Percentiles rank a stretch among this genome's conserved stretches.
phyloP scores from a whole-genome alignment of 2,329 filamentous ascomycete genomes.

The Gremmenia infestans region DNA sequence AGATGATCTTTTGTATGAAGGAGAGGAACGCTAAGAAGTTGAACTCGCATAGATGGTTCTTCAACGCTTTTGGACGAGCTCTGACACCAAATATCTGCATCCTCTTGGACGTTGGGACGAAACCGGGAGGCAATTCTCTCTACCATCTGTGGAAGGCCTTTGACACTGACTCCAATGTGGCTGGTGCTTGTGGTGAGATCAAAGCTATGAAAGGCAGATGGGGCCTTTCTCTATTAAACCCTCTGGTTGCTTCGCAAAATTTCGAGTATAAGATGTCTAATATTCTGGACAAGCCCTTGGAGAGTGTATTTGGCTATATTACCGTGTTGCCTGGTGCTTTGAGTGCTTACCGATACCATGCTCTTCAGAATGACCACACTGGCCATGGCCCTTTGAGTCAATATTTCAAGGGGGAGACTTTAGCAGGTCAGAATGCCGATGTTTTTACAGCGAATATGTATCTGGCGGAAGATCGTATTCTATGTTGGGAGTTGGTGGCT shows the following conservation, averaged over 20 bases:
- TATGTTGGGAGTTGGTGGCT: slow-evolving; percentile 93
- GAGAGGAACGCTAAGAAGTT: slow-evolving; percentile 97
- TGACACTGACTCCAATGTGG: slow-evolving; percentile 94
- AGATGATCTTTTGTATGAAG: slow-evolving; percentile 98
- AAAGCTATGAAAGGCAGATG: slow-evolving; percentile 91
- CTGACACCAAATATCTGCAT: slow-evolving; percentile 97
- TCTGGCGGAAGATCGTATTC: slow-evolving; percentile 80
- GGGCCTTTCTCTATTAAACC: slow-evolving; percentile 81
- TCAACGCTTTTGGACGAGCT: slow-evolving; percentile 92
- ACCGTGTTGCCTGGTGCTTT: slow-evolving; percentile 93
- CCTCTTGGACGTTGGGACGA: slow-evolving; percentile 91
- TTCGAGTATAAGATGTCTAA: slow-evolving; percentile 99
- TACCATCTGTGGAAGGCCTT: slow-evolving; percentile 99
- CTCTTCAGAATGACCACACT: slow-evolving; percentile 92
- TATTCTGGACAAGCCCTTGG: slow-evolving; percentile 93
- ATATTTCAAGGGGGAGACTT: slow-evolving; percentile 98
- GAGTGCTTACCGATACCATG: slow-evolving; percentile 92
- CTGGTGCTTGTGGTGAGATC: slow-evolving; percentile 94
- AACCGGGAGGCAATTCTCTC: slow-evolving; percentile 81
- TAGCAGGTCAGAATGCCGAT: slow-evolving; percentile 93
- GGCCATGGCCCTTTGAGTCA: slow-evolving; percentile 93
- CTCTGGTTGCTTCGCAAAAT: slow-evolving; percentile 92
- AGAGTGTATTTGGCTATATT: slow-evolving; percentile 97
- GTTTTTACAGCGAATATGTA: slow-evolving; percentile 99
- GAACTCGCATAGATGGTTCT: slow-evolving; percentile 98